Evolutionary conservation across 1,284 basidiomycete species (phyloP).

Genomic region (Microbotryum violaceum): DNA sequence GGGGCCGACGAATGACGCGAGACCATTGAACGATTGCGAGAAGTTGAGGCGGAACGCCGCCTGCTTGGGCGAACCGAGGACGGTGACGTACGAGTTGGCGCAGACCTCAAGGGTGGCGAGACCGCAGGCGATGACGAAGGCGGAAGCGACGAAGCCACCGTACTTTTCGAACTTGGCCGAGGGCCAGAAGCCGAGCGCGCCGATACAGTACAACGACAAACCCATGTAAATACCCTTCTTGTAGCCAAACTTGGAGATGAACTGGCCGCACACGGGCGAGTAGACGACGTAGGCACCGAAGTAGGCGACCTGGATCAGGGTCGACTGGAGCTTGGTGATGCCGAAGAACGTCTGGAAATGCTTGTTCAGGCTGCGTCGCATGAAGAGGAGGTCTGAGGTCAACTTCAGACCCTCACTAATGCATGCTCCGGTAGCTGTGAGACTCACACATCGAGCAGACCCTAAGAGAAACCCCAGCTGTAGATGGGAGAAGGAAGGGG

Average conservation of each 20-base stretch:
- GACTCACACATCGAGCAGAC: constrained; percentile 63
- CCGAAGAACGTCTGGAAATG: constrained; percentile 61
- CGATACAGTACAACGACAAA: constrained; percentile 59
- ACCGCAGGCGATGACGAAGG: constrained; percentile 54
- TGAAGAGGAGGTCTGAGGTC: not conserved
- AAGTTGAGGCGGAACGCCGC: constrained; percentile 72
- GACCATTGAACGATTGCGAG: constrained; percentile 72
- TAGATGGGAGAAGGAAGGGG: not conserved
- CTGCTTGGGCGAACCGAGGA: constrained; percentile 57
- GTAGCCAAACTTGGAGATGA: constrained; percentile 45
- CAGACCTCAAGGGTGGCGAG: constrained; percentile 56
- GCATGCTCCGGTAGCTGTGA: not conserved
- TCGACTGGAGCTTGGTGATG: constrained; percentile 70
- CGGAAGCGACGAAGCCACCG: constrained; percentile 60
- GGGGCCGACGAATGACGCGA: constrained; percentile 69
- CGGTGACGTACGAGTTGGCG: constrained; percentile 62
- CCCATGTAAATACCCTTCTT: constrained; percentile 51
- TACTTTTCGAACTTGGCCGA: constrained; percentile 52
- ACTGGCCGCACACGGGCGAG: constrained; percentile 43
- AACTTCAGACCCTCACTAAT: too few relatives aligned
- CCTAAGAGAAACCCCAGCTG: constrained; percentile 42
- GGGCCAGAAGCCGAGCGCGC: constrained; percentile 73
- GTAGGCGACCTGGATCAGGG: constrained; percentile 76
- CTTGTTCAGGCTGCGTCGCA: constrained; percentile 49
- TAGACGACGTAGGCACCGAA: constrained; percentile 48